A percentile compares a stretch with the other conserved stretches of the same genome.
phyloP scores from a whole-genome alignment of 2,329 filamentous ascomycete genomes.

The Paecilomyces niveus region DNA sequence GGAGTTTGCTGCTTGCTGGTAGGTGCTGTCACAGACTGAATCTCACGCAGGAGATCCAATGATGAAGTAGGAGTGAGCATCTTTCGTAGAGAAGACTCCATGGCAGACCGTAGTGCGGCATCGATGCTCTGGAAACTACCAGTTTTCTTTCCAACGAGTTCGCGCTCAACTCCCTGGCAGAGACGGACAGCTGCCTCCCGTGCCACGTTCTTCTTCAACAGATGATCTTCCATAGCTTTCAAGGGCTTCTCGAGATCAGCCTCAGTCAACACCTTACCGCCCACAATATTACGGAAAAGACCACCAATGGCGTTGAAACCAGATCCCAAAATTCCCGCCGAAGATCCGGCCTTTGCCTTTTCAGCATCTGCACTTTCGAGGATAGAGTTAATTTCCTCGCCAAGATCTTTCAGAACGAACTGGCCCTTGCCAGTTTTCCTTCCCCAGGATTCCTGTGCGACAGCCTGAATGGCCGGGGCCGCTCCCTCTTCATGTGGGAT shows the following conservation, averaged over 20 bases:
- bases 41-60: constrained; percentile 88
- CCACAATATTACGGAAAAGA: constrained; percentile 89
- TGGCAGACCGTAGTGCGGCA: constrained; percentile 72
- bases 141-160: constrained; percentile 85
- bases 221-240: constrained; percentile 91
- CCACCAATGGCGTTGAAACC: constrained; percentile 77
- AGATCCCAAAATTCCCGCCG: constrained; percentile 65
- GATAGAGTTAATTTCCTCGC: constrained; percentile 88
- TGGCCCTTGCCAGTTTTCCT: constrained; percentile 78
- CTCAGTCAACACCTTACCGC: constrained; percentile 85
- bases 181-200: constrained; percentile 86
- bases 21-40: constrained; percentile 68
- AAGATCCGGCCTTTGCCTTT: constrained; percentile 40
- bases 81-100: constrained; percentile 87
- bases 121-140: constrained; percentile 86
- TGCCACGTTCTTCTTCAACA: constrained; percentile 92
- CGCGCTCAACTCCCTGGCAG: constrained; percentile 84
- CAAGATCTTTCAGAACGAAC: constrained; percentile 87
- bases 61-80: constrained; percentile 95
- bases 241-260: constrained; percentile 86
- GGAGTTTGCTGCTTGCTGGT: constrained; percentile 55
- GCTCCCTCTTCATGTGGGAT: constrained; percentile 50
- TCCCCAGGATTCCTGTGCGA: constrained; percentile 78
- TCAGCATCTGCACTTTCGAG: constrained; percentile 70
- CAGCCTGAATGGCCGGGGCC: constrained; percentile 58